phyloP scores from a whole-genome alignment of 192 early-diverging fungal genomes.

The Spinellus fusiger region DNA sequence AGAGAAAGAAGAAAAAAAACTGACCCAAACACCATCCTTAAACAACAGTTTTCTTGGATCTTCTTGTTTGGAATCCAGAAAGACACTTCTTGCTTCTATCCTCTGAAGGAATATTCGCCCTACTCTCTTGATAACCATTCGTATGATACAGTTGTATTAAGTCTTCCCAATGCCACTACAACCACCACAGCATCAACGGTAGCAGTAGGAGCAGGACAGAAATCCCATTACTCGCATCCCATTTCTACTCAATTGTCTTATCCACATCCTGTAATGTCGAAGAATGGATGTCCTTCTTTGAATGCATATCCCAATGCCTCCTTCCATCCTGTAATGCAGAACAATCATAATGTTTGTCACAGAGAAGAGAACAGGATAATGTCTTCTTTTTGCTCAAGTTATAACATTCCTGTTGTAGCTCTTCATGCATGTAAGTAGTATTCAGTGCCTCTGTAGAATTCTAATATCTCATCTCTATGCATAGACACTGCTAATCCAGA shows the following conservation, averaged over 20 bases:
- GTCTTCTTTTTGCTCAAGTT: conserved; percentile 26
- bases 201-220: neutral
- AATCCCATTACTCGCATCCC: neutral
- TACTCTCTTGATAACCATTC: neutral
- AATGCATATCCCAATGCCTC: neutral
- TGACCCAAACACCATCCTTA: neutral
- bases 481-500: conserved; percentile 81
- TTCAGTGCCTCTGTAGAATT: neutral
- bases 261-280: neutral
- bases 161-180: too few species aligned
- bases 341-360: neutral
- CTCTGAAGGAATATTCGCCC: neutral
- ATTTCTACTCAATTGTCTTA: neutral
- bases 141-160: neutral
- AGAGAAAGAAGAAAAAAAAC: neutral
- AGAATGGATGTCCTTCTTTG: too few species aligned
- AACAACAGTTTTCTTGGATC: conserved; percentile 12
- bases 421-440: conserved; percentile 55
- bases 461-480: conserved; percentile 7
- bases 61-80: conserved; percentile 14
- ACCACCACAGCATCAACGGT: too few species aligned
- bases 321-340: neutral
- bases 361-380: neutral
- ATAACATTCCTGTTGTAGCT: conserved; percentile 58
- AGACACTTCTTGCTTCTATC: neutral